Evolutionary conservation across 2,329 filamentous ascomycete species (phyloP).

Genomic region (Sclerotinia spermophila): DNA sequence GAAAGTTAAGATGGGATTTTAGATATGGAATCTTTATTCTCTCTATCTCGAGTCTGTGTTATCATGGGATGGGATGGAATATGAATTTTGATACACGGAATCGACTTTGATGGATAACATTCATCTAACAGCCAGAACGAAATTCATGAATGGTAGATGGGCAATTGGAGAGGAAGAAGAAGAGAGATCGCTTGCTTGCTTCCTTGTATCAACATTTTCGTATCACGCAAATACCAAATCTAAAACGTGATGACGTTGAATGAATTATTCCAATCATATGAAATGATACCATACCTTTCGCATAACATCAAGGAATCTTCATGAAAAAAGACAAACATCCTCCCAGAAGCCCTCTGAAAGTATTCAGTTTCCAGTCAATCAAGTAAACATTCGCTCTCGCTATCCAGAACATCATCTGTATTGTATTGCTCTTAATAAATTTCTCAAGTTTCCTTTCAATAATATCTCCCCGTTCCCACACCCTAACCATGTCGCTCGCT

Average conservation of each 20-base stretch:
- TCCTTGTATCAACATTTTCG: neutral
- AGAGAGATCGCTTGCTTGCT: neutral
- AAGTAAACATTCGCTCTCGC: neutral
- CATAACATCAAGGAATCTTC: too few species aligned
- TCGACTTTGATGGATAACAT: neutral
- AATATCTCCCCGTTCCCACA: neutral
- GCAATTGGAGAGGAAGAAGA: neutral
- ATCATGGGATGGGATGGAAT: neutral
- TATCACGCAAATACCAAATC: neutral
- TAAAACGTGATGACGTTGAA: neutral
- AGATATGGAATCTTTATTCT: slow-evolving; percentile 13
- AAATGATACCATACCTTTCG: neutral
- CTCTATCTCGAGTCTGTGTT: slow-evolving; percentile 15
- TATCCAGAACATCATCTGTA: slow-evolving; percentile 4
- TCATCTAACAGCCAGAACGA: neutral
- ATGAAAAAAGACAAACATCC: neutral
- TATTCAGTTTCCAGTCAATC: neutral
- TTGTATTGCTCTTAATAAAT: neutral
- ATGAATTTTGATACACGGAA: neutral
- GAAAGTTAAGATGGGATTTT: slow-evolving; percentile 69
- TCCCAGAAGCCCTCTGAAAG: neutral
- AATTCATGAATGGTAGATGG: neutral
- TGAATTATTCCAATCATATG: neutral
- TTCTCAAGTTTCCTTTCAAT: neutral
- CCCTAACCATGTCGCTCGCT: neutral